Conservation (phyloP, 208 protist species). For the Leishmania major region DNA sequence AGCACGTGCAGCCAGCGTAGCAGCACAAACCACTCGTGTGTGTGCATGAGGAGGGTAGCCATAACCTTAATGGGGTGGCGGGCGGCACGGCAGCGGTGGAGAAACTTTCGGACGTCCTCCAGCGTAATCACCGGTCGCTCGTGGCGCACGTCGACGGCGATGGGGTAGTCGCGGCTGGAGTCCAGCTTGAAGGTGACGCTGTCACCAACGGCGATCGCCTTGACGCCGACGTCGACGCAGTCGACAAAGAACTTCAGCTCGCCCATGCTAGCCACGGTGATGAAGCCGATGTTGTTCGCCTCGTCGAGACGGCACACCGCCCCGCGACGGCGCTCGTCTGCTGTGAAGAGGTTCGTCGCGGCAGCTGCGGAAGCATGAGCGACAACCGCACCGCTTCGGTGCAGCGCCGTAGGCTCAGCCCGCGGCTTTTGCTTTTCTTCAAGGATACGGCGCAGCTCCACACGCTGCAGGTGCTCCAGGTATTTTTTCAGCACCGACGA, state of each 20-base stretch:
- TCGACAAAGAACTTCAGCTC: constrained; percentile 89
- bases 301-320: constrained; percentile 72
- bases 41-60: constrained; percentile 78
- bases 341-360: constrained; percentile 17
- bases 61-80: constrained; percentile 69
- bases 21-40: constrained; percentile 77
- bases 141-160: constrained; percentile 81
- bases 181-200: constrained; percentile 81
- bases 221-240: constrained; percentile 82
- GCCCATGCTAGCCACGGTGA: constrained; percentile 63
- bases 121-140: constrained; percentile 60
- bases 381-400: neutral
- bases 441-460: constrained; percentile 72
- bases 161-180: constrained; percentile 71
- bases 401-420: constrained; percentile 9
- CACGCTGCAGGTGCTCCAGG: constrained; percentile 59
- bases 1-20: constrained; percentile 54
- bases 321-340: constrained; percentile 76
- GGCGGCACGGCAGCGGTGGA: constrained; percentile 58
- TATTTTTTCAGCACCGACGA: constrained; percentile 50
- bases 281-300: constrained; percentile 73
- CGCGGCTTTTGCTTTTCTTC: constrained; percentile 62
- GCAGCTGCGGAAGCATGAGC: neutral
- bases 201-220: constrained; percentile 65
- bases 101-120: constrained; percentile 71